Percentiles rank a stretch among this genome's conserved stretches.
Evolutionary conservation across 176 grass and related monocot genomes (phyloP).

Genomic region (Ampelocalamus luodianensis): DNA sequence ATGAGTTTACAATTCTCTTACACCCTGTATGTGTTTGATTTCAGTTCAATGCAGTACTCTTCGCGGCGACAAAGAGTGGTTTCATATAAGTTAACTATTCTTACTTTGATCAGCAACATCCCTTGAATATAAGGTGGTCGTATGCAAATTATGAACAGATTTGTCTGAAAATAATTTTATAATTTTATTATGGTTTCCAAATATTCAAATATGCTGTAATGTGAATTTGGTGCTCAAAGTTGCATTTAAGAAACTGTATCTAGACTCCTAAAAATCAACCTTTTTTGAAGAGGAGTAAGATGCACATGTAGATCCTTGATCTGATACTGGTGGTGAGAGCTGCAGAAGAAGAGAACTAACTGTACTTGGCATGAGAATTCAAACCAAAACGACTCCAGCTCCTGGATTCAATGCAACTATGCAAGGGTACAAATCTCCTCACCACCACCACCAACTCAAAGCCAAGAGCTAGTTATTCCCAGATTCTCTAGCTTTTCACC

Average conservation of each 20-base stretch:
- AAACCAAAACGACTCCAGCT: conserved; percentile 23
- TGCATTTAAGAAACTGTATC: not conserved
- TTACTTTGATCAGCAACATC: not conserved
- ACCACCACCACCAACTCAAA: conserved; percentile 23
- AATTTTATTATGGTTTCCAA: too few relatives aligned
- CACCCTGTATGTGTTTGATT: not conserved
- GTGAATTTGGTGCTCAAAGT: not conserved
- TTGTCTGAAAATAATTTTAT: not conserved
- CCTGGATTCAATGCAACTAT: conserved; percentile 36
- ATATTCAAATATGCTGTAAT: not conserved
- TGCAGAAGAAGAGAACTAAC: not conserved
- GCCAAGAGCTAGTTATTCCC: not conserved
- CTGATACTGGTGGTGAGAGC: not conserved
- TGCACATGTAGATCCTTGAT: too few relatives aligned
- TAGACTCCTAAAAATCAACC: not conserved
- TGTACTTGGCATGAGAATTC: conserved; percentile 34
- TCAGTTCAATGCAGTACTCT: not conserved
- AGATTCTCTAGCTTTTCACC: conserved; percentile 38
- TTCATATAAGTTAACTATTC: not conserved
- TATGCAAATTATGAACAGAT: not conserved
- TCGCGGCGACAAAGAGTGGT: not conserved
- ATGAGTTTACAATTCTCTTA: not conserved
- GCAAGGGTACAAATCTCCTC: not conserved
- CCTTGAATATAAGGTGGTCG: not conserved
- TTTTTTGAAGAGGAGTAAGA: not conserved